phyloP scores from a whole-genome alignment of 116 monocot genomes.

The Cymodocea nodosa region DNA sequence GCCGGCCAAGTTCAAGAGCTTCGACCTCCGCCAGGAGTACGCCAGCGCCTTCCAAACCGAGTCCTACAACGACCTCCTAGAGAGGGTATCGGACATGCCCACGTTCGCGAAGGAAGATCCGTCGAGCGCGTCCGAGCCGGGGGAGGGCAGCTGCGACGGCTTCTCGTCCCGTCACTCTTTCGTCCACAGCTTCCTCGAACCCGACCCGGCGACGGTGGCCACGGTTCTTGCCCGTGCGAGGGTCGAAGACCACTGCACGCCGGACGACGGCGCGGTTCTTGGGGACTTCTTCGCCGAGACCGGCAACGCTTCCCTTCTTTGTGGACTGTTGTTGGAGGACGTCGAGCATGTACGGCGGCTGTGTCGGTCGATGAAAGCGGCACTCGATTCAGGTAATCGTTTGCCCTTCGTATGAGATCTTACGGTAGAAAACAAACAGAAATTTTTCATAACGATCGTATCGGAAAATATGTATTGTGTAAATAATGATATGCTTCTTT shows the following conservation, averaged over 20 bases:
- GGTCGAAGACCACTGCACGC: background rate
- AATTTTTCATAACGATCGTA: too few species aligned
- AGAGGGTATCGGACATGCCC: constrained; percentile 36
- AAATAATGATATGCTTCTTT: too few species aligned
- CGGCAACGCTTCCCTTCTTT: constrained; percentile 51
- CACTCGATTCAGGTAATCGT: constrained; percentile 6
- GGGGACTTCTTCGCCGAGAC: constrained; percentile 43
- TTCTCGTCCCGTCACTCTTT: constrained; percentile 40
- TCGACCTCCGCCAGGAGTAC: constrained; percentile 61
- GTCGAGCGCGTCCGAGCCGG: background rate
- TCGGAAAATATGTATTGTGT: too few species aligned
- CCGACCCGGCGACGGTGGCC: constrained; percentile 41
- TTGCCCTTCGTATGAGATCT: too few species aligned
- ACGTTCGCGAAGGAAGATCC: constrained; percentile 18
- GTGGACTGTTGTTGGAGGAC: constrained; percentile 38
- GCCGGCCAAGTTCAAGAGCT: constrained; percentile 12
- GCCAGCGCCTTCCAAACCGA: constrained; percentile 65
- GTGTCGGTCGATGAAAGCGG: constrained; percentile 23
- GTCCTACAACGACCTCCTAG: constrained; percentile 66
- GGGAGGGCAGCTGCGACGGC: background rate
- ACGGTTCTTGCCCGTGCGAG: constrained; percentile 13
- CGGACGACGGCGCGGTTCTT: constrained; percentile 16
- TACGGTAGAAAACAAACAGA: too few species aligned
- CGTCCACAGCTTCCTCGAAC: constrained; percentile 48
- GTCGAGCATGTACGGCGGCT: constrained; percentile 34